A percentile compares a stretch with the other conserved stretches of the same genome.
Conservation (phyloP, 805 yeast genomes). For the Monosporozyma aquatica region DNA sequence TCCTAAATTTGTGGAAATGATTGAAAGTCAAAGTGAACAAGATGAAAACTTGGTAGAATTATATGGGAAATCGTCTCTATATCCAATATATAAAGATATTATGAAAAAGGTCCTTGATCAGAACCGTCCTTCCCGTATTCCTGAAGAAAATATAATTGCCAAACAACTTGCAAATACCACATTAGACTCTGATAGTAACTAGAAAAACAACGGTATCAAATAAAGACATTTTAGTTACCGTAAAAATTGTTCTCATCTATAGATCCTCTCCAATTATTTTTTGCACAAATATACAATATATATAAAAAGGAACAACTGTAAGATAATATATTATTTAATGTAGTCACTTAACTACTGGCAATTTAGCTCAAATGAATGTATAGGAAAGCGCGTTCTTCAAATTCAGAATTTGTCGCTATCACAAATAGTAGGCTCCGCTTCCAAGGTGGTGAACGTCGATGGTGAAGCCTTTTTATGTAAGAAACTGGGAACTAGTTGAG, state of each 20-base stretch:
- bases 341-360: too few species aligned
- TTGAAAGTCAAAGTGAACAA: conserved; percentile 47
- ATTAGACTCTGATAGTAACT: neutral
- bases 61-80: conserved; percentile 29
- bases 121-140: conserved; percentile 15
- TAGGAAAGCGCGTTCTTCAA: too few species aligned
- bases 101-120: conserved; percentile 31
- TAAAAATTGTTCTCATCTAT: too few species aligned
- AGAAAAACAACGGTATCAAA: too few species aligned
- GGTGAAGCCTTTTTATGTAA: conserved; percentile 8
- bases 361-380: too few species aligned
- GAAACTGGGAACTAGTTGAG: neutral
- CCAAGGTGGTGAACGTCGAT: conserved; percentile 12
- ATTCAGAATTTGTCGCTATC: too few species aligned
- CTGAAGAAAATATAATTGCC: neutral
- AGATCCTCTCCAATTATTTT: too few species aligned
- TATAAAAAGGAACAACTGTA: too few species aligned
- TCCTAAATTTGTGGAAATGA: conserved; percentile 78
- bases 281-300: too few species aligned
- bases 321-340: too few species aligned
- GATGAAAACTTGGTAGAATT: conserved; percentile 28
- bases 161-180: neutral
- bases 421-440: too few species aligned
- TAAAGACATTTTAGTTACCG: too few species aligned
- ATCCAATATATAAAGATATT: conserved; percentile 39